These are phyloP conservation scores for Elasticomyces elasticus DNA, from an alignment of 495 filamentous ascomycete species.

Conservation along the genomic window DNA sequence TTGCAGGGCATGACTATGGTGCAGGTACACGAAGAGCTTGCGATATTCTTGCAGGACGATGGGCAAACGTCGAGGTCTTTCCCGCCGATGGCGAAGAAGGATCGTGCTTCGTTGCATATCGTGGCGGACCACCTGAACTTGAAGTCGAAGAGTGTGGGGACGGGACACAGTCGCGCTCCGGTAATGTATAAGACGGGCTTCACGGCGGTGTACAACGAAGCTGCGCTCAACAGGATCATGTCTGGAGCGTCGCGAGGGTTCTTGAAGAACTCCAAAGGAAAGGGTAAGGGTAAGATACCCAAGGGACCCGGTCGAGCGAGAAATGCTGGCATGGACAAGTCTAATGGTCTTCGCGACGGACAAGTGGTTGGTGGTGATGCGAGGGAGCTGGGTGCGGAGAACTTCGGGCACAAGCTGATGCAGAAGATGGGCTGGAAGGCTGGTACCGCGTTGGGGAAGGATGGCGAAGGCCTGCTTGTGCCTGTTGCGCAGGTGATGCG, in stretches of 20 bases:
- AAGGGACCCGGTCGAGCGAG: slow-evolving; percentile 14
- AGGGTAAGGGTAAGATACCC: slow-evolving; percentile 24
- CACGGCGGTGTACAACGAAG: slow-evolving; percentile 46
- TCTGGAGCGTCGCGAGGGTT: neutral
- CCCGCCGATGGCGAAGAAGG: slow-evolving; percentile 71
- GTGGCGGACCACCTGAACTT: slow-evolving; percentile 59
- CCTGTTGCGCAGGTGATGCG: slow-evolving; percentile 86
- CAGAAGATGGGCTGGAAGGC: slow-evolving; percentile 97
- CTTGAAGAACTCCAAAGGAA: slow-evolving; percentile 1
- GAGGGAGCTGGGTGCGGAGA: slow-evolving; percentile 72
- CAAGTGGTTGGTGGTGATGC: slow-evolving; percentile 79
- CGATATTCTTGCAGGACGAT: slow-evolving; percentile 54
- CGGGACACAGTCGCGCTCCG: slow-evolving; percentile 61
- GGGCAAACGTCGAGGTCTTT: slow-evolving; percentile 64
- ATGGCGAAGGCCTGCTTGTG: slow-evolving; percentile 79
- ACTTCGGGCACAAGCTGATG: slow-evolving; percentile 76
- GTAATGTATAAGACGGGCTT: slow-evolving; percentile 62
- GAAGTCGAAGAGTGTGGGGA: slow-evolving; percentile 76
- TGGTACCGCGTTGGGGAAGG: slow-evolving; percentile 74
- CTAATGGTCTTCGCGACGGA: slow-evolving; percentile 64
- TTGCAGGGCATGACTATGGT: slow-evolving; percentile 56
- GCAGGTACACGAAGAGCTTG: slow-evolving; percentile 63
- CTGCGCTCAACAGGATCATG: slow-evolving; percentile 15
- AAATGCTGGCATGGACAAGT: slow-evolving; percentile 36
- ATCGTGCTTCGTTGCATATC: slow-evolving; percentile 67